A percentile compares a stretch with the other conserved stretches of the same genome.
Conservation (phyloP, 208 protist genomes). For the Acanthamoeba royreba region DNA sequence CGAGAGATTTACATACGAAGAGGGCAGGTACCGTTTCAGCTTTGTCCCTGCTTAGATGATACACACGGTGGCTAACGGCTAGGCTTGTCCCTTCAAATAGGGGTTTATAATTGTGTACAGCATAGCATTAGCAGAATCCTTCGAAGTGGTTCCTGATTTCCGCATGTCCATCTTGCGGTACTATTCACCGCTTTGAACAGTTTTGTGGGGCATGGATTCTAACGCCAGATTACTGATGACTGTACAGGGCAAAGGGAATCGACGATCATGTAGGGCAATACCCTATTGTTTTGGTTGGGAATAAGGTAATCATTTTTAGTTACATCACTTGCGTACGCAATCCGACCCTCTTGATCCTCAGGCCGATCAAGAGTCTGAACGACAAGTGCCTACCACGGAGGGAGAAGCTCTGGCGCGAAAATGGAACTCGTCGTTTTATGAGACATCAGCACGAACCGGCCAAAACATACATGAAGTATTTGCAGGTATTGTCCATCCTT, state of each 20-base stretch:
- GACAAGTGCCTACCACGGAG: background rate
- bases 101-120: background rate
- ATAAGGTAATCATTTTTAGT: background rate
- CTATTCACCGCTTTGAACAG: background rate
- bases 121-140: background rate
- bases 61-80: no score
- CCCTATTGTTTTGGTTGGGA: background rate
- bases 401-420: background rate
- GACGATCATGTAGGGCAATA: background rate
- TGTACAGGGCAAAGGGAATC: background rate
- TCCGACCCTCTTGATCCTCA: background rate
- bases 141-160: background rate
- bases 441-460: background rate
- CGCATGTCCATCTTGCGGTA: background rate
- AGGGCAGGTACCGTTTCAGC: constrained; percentile 64
- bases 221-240: background rate
- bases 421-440: background rate
- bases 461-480: background rate
- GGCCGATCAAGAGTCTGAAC: background rate
- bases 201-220: background rate
- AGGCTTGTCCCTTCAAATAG: no score
- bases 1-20: constrained; percentile 69
- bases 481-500: background rate
- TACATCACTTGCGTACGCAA: background rate
- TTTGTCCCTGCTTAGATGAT: no score